Conservation (phyloP, 2,329 filamentous ascomycete genomes). For the Pestalotiopsis sp. region DNA sequence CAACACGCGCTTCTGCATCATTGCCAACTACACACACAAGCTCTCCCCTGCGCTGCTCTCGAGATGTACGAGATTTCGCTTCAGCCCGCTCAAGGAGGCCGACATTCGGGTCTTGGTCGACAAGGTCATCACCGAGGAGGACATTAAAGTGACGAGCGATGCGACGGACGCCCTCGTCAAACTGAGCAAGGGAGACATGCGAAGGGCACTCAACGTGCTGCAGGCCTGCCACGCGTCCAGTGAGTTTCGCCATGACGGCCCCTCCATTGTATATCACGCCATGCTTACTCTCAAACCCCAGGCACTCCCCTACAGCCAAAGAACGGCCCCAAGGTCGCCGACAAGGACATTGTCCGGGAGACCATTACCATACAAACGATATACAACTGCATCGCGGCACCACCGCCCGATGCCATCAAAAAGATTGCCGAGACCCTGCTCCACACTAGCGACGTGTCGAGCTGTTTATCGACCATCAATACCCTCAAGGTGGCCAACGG, state of each 20-base stretch:
- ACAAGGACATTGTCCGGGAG: constrained; percentile 72
- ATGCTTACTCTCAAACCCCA: constrained; percentile 28
- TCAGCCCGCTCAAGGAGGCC: constrained; percentile 85
- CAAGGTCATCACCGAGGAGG: constrained; percentile 84
- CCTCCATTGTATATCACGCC: not conserved
- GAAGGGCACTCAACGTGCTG: constrained; percentile 88
- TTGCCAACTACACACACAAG: constrained; percentile 99
- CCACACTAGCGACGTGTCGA: constrained; percentile 82
- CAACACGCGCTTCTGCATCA: constrained; percentile 97
- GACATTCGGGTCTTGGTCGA: constrained; percentile 88
- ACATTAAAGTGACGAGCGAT: constrained; percentile 77
- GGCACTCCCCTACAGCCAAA: constrained; percentile 67
- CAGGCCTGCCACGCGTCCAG: constrained; percentile 96
- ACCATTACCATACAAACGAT: constrained; percentile 86
- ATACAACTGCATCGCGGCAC: constrained; percentile 96
- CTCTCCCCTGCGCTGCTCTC: constrained; percentile 90
- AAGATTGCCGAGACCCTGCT: constrained; percentile 84
- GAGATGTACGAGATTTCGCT: constrained; percentile 90
- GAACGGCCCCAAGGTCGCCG: constrained; percentile 57
- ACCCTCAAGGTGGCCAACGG: constrained; percentile 83
- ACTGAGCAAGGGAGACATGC: constrained; percentile 94
- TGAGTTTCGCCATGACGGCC: constrained; percentile 37
- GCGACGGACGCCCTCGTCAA: constrained; percentile 82
- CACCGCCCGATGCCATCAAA: constrained; percentile 83
- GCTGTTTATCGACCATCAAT: constrained; percentile 85